Evolutionary conservation across 441 rosid genomes (phyloP).

Genomic region (Erysimum cheiri): DNA sequence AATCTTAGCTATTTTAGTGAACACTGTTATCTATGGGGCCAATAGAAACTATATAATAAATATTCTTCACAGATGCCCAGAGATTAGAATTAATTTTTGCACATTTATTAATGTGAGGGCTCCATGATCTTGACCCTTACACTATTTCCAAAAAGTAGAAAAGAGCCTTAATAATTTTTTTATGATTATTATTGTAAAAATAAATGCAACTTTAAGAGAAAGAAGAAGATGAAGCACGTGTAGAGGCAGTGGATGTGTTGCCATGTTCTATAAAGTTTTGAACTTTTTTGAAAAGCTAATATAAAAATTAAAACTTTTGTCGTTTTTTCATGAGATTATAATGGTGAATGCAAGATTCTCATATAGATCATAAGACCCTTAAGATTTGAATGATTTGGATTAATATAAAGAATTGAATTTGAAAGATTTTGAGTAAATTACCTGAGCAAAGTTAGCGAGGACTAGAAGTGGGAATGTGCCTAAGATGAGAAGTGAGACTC

Average conservation of each 20-base stretch:
- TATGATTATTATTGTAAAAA: constrained; percentile 46
- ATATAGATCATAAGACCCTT: constrained; percentile 9
- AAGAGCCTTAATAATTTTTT: constrained; percentile 36
- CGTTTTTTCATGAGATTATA: constrained; percentile 38
- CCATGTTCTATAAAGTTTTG: constrained; percentile 45
- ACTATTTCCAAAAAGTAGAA: constrained; percentile 27
- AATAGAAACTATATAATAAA: constrained; percentile 41
- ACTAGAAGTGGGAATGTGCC: constrained; percentile 96
- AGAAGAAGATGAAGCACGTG: constrained; percentile 43
- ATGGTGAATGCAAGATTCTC: constrained; percentile 41
- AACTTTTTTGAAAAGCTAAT: constrained; percentile 23
- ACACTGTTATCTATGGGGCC: constrained; percentile 44
- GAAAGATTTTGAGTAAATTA: constrained; percentile 41
- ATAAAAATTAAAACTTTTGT: constrained; percentile 29
- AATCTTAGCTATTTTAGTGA: constrained; percentile 53
- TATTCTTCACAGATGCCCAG: constrained; percentile 42
- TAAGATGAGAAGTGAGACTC: constrained; percentile 95
- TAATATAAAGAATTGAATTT: neutral
- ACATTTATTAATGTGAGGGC: constrained; percentile 47
- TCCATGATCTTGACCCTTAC: constrained; percentile 48
- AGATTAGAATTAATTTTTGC: constrained; percentile 32
- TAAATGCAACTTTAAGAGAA: constrained; percentile 34
- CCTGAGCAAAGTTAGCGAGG: constrained; percentile 99
- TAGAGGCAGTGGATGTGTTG: constrained; percentile 45
- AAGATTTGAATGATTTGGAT: neutral